Evolutionary conservation across 495 filamentous ascomycete species (phyloP).

Genomic region (Penicillium roqueforti): DNA sequence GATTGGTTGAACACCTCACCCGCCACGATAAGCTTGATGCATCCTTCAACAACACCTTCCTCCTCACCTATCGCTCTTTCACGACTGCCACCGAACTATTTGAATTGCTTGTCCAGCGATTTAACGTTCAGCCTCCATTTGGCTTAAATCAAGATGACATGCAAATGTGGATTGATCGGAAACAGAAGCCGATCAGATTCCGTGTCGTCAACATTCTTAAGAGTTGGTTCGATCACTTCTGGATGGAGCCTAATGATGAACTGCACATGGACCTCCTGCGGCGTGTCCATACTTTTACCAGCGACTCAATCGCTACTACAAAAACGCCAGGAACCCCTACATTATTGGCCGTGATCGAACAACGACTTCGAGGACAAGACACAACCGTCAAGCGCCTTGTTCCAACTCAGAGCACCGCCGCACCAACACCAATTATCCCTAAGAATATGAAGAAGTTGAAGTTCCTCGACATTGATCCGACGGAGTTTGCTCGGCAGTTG

Average conservation of each 20-base stretch:
- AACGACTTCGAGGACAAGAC: constrained; percentile 81
- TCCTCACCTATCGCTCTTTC: constrained; percentile 94
- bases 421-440: constrained; percentile 84
- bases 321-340: constrained; percentile 82
- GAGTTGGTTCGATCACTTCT: constrained; percentile 96
- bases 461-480: constrained; percentile 94
- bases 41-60: constrained; percentile 96
- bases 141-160: constrained; percentile 71
- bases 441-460: constrained; percentile 99
- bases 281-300: constrained; percentile 84
- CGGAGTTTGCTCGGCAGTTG: constrained; percentile 91
- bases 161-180: constrained; percentile 84
- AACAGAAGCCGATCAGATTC: constrained; percentile 93
- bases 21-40: constrained; percentile 93
- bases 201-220: constrained; percentile 96
- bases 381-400: constrained; percentile 81
- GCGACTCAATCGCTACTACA: constrained; percentile 84
- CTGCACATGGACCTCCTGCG: constrained; percentile 79
- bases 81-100: constrained; percentile 87
- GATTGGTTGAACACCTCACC: constrained; percentile 92
- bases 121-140: constrained; percentile 88
- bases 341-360: constrained; percentile 79
- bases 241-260: constrained; percentile 92
- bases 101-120: constrained; percentile 84
- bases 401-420: constrained; percentile 71